A percentile compares a stretch with the other conserved stretches of the same genome.
phyloP scores from a whole-genome alignment of 257 asterid species.

The Sherardia arvensis region DNA sequence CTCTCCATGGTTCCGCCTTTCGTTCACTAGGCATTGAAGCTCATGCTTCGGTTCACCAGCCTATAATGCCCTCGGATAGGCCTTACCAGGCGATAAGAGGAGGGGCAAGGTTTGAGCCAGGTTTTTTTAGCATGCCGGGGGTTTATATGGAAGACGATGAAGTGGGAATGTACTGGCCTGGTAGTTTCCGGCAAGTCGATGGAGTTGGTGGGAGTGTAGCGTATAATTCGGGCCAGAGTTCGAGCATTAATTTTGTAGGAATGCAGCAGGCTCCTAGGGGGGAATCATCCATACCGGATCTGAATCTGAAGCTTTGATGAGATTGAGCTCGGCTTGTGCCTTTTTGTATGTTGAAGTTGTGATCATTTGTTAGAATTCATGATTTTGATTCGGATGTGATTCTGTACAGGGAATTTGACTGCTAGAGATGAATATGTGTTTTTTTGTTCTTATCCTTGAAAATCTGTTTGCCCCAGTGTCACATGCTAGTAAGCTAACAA shows the following conservation, averaged over 20 bases:
- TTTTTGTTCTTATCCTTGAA: not conserved
- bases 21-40: constrained; percentile 78
- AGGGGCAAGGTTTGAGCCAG: constrained; percentile 61
- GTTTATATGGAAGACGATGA: constrained; percentile 50
- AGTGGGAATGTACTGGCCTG: constrained; percentile 69
- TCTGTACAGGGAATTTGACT: constrained; percentile 28
- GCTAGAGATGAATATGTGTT: constrained; percentile 7
- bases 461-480: not conserved
- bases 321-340: not conserved
- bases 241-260: constrained; percentile 33
- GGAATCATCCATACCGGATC: constrained; percentile 59
- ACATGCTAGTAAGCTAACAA: no score
- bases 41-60: constrained; percentile 60
- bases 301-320: constrained; percentile 59
- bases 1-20: constrained; percentile 61
- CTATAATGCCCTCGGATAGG: constrained; percentile 25
- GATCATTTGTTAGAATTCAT: not conserved
- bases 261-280: constrained; percentile 34
- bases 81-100: constrained; percentile 28
- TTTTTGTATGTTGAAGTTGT: not conserved
- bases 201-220: constrained; percentile 24
- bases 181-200: constrained; percentile 69
- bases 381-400: constrained; percentile 6
- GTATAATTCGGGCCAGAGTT: constrained; percentile 29
- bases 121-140: constrained; percentile 46